Conservation (phyloP, 331 rosid species). For the Dryas integrifolia region DNA sequence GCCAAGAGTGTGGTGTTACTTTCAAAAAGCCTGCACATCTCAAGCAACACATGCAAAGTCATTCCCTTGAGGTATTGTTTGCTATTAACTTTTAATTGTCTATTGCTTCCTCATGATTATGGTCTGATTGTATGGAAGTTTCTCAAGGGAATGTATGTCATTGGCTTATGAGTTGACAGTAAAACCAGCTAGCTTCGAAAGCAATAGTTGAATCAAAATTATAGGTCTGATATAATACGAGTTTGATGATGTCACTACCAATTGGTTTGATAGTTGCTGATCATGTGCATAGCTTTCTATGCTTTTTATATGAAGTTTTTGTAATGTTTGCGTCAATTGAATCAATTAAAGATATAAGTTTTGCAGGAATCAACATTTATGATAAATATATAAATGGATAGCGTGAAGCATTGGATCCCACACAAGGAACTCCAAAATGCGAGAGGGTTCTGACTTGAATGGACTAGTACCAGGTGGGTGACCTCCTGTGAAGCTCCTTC, state of each 20-base stretch:
- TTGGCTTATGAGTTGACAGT: background rate
- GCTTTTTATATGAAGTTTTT: background rate
- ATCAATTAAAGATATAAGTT: conserved; percentile 22
- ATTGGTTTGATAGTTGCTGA: background rate
- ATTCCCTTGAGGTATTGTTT: conserved; percentile 64
- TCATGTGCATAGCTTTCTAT: too few relatives aligned
- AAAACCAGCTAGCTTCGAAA: background rate
- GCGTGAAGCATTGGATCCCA: conserved; percentile 99
- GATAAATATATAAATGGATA: conserved; percentile 25
- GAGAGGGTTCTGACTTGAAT: conserved; percentile 57
- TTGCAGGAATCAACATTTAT: conserved; percentile 56
- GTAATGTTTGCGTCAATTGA: conserved; percentile 21
- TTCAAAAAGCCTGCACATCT: conserved; percentile 68
- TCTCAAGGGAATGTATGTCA: background rate
- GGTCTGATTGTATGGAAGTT: background rate
- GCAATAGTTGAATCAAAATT: background rate
- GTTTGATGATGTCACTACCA: background rate
- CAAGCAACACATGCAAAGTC: conserved; percentile 79
- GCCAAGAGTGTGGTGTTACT: conserved; percentile 57
- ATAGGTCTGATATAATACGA: background rate
- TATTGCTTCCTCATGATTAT: background rate
- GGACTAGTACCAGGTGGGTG: conserved; percentile 97
- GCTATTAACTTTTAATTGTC: background rate
- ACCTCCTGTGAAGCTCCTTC: conserved; percentile 97
- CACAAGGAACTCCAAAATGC: conserved; percentile 87